Percentiles rank a stretch among this genome's conserved stretches.
Evolutionary conservation across 2,329 filamentous ascomycete genomes (phyloP).

Genomic region (Trichophyton simii): DNA sequence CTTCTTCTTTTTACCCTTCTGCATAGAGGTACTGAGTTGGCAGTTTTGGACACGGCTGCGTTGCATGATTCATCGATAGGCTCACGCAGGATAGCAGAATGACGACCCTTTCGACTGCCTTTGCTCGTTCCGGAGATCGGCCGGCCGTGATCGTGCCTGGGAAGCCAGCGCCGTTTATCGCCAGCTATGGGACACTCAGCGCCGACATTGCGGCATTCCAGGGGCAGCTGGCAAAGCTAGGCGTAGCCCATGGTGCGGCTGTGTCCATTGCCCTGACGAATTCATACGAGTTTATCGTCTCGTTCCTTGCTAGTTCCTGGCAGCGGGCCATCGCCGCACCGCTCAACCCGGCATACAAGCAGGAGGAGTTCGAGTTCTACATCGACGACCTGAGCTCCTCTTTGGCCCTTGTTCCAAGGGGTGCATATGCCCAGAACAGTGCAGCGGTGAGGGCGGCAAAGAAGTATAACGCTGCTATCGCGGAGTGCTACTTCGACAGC

Average conservation of each 20-base stretch:
- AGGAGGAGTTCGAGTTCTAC: slow-evolving; percentile 84
- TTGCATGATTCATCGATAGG: neutral
- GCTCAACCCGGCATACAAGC: slow-evolving; percentile 80
- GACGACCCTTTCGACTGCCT: slow-evolving; percentile 47
- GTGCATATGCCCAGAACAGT: slow-evolving; percentile 52
- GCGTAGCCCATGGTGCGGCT: slow-evolving; percentile 54
- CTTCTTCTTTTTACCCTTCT: neutral
- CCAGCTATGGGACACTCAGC: slow-evolving; percentile 57
- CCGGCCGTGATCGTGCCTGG: slow-evolving; percentile 63
- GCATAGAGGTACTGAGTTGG: neutral
- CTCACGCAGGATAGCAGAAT: slow-evolving; percentile 24
- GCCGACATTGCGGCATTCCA: slow-evolving; percentile 60
- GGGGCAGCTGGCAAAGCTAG: slow-evolving; percentile 61
- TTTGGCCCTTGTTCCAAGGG: slow-evolving; percentile 61
- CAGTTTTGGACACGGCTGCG: neutral
- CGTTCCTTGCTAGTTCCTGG: slow-evolving; percentile 75
- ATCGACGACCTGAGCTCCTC: slow-evolving; percentile 76
- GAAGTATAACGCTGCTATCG: slow-evolving; percentile 71
- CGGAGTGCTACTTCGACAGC: slow-evolving; percentile 71
- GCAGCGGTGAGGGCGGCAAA: slow-evolving; percentile 64
- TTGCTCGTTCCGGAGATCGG: slow-evolving; percentile 39
- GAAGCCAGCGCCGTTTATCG: slow-evolving; percentile 47
- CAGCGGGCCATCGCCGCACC: slow-evolving; percentile 74
- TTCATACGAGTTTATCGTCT: slow-evolving; percentile 77
- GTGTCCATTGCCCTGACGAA: slow-evolving; percentile 77